Evolutionary conservation across 805 yeast species (phyloP), one percentile per base, ranked within the genome.

Genomic region (Komagataella mondaviorum): DNA sequence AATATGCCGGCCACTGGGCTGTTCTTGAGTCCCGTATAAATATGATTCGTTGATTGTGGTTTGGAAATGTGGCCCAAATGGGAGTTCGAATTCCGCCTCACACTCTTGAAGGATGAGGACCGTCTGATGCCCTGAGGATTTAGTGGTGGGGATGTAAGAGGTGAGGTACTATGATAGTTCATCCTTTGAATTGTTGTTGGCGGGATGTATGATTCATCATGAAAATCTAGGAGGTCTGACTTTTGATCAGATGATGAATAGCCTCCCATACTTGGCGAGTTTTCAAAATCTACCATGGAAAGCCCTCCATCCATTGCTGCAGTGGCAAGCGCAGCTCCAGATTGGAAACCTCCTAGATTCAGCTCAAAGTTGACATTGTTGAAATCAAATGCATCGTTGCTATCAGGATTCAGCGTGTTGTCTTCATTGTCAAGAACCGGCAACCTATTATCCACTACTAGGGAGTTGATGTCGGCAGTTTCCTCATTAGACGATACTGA

Each of bases 281-380:
- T 30, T 8, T 63, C 65, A 48, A 63, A 61, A 48, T 63, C 66
- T 7, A 61, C 58, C 65, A 61, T 61, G 18, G 60, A 56, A 30
- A 61, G 51, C 2, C 60, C 59, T 6, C 66, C 66, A 47, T 62
- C 59, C 58, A 63, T 55, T 3, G 65, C 63, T 6, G 62, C 62
- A 4, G 67, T 56, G 6, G 65, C 64, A 14, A 63, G 49, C 10
- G 59, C 62, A 6, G 64, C 63, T 18, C 65, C 68, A 2, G 68
- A 63, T 22, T 58, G 59, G 52, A 63, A 64, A 4, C 62, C 62
- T 3, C 63, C 64, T 18, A 66, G 51, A 50, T 56, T 57, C 18
- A 61, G 45, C 3, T 60, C 60, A 51, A 55, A 22, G 44, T 12
- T 6, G 22, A 17, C 48, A 17, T 24, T 47, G 45, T 17, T 47